Percentiles rank a stretch among this genome's conserved stretches.
phyloP scores from a whole-genome alignment of 352 stramenopile species.

The Elongisporangium senticosum region DNA sequence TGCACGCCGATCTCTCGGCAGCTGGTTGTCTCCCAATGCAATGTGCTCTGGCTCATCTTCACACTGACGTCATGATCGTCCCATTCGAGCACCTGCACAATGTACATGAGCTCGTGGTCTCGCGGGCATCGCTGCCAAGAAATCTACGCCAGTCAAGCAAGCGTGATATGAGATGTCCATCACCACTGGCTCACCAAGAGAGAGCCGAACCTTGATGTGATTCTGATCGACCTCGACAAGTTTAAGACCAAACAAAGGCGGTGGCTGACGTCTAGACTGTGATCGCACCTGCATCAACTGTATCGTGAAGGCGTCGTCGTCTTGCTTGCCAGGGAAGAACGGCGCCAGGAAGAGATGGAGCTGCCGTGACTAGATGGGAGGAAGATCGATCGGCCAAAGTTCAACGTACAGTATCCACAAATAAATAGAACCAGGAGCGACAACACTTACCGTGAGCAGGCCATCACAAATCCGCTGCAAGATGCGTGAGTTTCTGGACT shows the following conservation, averaged over 20 bases:
- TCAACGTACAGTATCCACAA: neutral
- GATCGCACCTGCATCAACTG: constrained; percentile 10
- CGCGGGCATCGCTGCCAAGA: constrained; percentile 17
- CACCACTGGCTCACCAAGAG: neutral
- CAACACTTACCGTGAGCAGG: constrained; percentile 5
- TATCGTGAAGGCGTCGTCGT: constrained; percentile 9
- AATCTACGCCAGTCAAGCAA: constrained; percentile 12
- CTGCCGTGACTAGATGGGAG: neutral
- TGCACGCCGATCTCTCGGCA: constrained; percentile 16
- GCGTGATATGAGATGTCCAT: neutral
- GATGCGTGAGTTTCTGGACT: neutral
- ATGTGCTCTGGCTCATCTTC: neutral
- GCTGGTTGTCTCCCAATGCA: constrained; percentile 16
- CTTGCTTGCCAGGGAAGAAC: constrained; percentile 3
- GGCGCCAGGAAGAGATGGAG: constrained; percentile 5
- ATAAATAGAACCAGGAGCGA: neutral
- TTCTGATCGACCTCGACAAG: constrained; percentile 14
- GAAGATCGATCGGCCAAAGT: neutral
- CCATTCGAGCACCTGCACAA: constrained; percentile 22
- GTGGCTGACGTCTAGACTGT: constrained; percentile 11
- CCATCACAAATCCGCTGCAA: constrained; percentile 6
- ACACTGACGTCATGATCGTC: neutral
- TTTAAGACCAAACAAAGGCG: constrained; percentile 13
- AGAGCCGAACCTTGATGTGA: constrained; percentile 20
- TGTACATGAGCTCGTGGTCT: constrained; percentile 23